These are phyloP conservation scores for Beverwykella pulmonaria DNA, from an alignment of 495 filamentous ascomycete genomes.

Conservation along the genomic window DNA sequence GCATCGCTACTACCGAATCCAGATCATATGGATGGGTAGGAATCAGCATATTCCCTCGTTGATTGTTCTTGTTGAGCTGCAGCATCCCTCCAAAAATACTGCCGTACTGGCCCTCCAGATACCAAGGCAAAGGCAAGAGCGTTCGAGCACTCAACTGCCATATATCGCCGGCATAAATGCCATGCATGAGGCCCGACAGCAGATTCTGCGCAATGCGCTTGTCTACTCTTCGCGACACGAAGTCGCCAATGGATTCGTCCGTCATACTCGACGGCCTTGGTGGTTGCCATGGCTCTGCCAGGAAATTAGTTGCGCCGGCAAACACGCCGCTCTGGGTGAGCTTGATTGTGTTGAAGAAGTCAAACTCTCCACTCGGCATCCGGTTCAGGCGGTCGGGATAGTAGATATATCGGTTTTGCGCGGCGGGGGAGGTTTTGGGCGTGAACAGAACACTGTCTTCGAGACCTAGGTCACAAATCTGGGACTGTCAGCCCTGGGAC, in stretches of 20 bases:
- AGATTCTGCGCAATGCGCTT: constrained; percentile 70
- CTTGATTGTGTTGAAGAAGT: neutral
- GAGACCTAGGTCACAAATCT: constrained; percentile 69
- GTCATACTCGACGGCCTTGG: constrained; percentile 37
- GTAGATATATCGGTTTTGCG: constrained; percentile 79
- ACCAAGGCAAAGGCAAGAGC: constrained; percentile 58
- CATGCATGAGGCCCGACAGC: constrained; percentile 77
- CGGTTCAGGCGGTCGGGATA: constrained; percentile 86
- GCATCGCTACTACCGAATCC: neutral
- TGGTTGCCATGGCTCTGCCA: constrained; percentile 60
- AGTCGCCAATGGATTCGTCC: constrained; percentile 76
- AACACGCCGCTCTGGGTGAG: constrained; percentile 25
- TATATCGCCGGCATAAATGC: constrained; percentile 93
- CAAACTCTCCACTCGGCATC: constrained; percentile 52
- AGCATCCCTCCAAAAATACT: constrained; percentile 35
- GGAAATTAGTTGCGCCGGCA: constrained; percentile 38
- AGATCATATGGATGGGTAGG: constrained; percentile 15
- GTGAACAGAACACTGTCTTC: constrained; percentile 63
- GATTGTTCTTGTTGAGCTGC: neutral
- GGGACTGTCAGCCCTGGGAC: constrained; percentile 7
- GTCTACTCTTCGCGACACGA: constrained; percentile 61
- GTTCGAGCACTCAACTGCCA: constrained; percentile 72
- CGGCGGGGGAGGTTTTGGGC: constrained; percentile 51
- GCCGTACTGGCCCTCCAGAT: constrained; percentile 52
- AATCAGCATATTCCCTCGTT: no score